Base-by-base conservation (phyloP, 2,329 filamentous ascomycete species). In the Nothophoma quercina region DNA sequence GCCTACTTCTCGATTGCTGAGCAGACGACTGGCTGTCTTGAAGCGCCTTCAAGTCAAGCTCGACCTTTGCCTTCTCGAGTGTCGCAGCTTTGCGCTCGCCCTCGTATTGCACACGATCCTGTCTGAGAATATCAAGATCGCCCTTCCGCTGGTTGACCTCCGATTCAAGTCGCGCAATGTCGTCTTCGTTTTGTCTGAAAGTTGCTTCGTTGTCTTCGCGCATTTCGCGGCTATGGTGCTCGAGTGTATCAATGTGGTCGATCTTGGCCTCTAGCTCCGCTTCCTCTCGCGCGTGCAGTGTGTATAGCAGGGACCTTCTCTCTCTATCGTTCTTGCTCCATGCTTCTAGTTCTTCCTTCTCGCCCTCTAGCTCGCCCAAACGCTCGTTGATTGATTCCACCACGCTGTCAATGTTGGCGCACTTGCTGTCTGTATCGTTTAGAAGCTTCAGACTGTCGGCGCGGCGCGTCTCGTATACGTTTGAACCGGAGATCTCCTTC, bases 401-500 rank as follows among this genome's bases (percentile, higher is more conserved):
- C 10, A 96, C 81, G 69, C 96, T 92, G 70, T 99, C 95, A 55
- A 98, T 98, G 77, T 97, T 97, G 36, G 88, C 83, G 57, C 92
- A 87, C 79, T 97, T 98, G 77, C 92, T 96, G 74, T 93, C 92
- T 13, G 95, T 98, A 63, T 99, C 95, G 57, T 87, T 86, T 91
- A 99, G 96, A 66, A 99, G 96, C 78, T 96, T 97, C 62, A 96
- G 79, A 36, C 91, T 96, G 74, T 99, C 93, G 22, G 91, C 84
- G 56, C 96, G 87, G 50, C 93, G 88, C 45, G 91, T 89, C 76
- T 99, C 95, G 76, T 99, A 99, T 35, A 97, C 92, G 68, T 97
- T 92, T 7, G 95, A 99, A 57, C 95, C 95, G 0, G 95, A 95
- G n/a, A 99, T 95, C 71, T 98, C 95, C 76, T 99, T 99, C 56